phyloP scores from a whole-genome alignment of 2,329 filamentous ascomycete species.

The Chaetoscypha palmicola region DNA sequence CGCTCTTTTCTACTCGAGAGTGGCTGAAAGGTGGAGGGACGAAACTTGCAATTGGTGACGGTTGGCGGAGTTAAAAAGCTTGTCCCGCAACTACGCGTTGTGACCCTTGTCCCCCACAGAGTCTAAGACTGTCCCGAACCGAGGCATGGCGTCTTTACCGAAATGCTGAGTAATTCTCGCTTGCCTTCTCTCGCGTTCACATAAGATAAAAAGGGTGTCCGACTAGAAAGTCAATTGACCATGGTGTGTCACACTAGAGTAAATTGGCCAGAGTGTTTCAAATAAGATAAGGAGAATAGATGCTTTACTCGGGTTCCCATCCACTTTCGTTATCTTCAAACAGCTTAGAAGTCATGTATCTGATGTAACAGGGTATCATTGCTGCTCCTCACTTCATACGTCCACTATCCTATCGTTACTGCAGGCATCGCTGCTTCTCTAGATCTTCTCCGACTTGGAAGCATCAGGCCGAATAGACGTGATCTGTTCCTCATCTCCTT shows the following conservation, averaged over 20 bases:
- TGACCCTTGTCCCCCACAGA: background rate
- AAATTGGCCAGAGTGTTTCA: too few relatives aligned
- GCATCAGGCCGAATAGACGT: too few relatives aligned
- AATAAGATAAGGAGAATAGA: too few relatives aligned
- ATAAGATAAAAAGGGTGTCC: too few relatives aligned
- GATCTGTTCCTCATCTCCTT: conserved; percentile 11
- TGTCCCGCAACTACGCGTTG: background rate
- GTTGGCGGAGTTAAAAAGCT: background rate
- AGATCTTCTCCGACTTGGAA: background rate
- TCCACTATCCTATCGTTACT: too few relatives aligned
- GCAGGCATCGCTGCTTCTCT: too few relatives aligned
- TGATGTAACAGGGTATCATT: too few relatives aligned
- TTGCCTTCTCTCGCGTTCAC: background rate
- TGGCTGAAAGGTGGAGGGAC: background rate
- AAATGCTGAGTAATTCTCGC: background rate
- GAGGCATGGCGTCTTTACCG: background rate
- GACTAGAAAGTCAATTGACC: background rate
- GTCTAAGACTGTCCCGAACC: background rate
- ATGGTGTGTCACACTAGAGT: too few relatives aligned
- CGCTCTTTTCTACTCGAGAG: background rate
- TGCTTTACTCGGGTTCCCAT: too few relatives aligned
- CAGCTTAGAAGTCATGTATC: too few relatives aligned
- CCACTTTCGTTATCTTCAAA: too few relatives aligned
- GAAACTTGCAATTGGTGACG: background rate
- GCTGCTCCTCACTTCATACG: too few relatives aligned